phyloP scores from a whole-genome alignment of 768 basidiomycete genomes.

The Xerocomellus intermedius region DNA sequence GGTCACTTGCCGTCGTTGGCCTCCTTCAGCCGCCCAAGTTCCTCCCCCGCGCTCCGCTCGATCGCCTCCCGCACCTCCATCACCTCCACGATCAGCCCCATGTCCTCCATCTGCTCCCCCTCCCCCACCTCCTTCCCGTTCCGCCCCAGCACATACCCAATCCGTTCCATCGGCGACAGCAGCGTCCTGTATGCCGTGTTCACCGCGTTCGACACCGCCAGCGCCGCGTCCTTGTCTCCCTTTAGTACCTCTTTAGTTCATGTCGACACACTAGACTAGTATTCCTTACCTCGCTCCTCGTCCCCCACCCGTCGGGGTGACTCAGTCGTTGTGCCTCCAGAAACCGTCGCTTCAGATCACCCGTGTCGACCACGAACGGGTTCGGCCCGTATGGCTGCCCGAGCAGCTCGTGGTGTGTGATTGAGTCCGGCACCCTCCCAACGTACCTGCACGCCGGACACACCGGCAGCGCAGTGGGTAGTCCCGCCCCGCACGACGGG shows the following conservation, averaged over 20 bases:
- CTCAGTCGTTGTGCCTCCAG: conserved; percentile 69
- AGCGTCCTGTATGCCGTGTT: conserved; percentile 84
- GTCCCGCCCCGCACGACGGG: conserved; percentile 56
- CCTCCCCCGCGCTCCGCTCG: conserved; percentile 51
- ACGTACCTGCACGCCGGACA: conserved; percentile 75
- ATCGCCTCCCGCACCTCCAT: conserved; percentile 79
- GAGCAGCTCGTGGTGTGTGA: conserved; percentile 68
- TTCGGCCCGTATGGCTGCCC: conserved; percentile 60
- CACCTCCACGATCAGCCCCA: conserved; percentile 68
- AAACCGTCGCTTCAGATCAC: conserved; percentile 62
- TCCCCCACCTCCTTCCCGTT: conserved; percentile 63
- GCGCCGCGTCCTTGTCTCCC: conserved; percentile 25
- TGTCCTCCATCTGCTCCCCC: conserved; percentile 69
- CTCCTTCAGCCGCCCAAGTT: conserved; percentile 49
- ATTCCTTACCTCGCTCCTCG: conserved; percentile 54
- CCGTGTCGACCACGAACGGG: conserved; percentile 67
- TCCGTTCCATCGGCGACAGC: conserved; percentile 67
- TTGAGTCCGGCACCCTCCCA: conserved; percentile 49
- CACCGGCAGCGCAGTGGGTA: conserved; percentile 69
- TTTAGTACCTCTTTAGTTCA: conserved; percentile 13
- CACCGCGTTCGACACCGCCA: conserved; percentile 60
- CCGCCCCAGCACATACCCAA: conserved; percentile 74
- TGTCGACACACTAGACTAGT: conserved; percentile 1
- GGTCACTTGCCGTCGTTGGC: conserved; percentile 54
- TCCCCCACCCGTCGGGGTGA: conserved; percentile 87